phyloP scores from a whole-genome alignment of 768 basidiomycete genomes.

The Russula virescens region DNA sequence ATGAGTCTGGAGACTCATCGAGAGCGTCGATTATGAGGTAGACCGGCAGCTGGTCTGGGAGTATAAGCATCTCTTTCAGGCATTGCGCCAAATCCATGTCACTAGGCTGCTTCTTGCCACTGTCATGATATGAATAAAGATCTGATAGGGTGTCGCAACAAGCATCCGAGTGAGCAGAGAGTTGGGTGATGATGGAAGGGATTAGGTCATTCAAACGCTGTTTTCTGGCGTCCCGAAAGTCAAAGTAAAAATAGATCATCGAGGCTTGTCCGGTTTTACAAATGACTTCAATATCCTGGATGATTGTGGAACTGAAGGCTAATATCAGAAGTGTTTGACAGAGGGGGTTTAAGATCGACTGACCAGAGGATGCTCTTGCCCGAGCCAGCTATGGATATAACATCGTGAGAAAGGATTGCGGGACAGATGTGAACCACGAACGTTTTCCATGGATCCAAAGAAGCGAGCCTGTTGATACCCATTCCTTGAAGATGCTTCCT shows the following conservation, averaged over 20 bases:
- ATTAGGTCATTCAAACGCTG: background rate
- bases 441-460: slow-evolving; percentile 6
- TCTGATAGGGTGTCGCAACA: background rate
- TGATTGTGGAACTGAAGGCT: background rate
- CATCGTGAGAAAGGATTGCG: background rate
- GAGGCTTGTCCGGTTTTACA: background rate
- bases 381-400: background rate
- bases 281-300: background rate
- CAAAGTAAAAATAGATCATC: slow-evolving; percentile 3
- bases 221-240: background rate
- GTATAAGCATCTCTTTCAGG: slow-evolving; percentile 1
- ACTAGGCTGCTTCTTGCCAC: background rate
- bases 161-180: background rate
- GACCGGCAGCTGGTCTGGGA: background rate
- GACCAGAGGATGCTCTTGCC: slow-evolving; percentile 11
- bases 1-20: background rate
- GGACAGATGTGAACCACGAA: background rate
- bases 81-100: background rate
- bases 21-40: slow-evolving; percentile 6
- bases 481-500: background rate
- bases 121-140: background rate
- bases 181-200: slow-evolving; percentile 1
- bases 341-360: background rate
- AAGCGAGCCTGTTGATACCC: background rate
- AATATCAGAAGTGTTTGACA: background rate